These are phyloP conservation scores for Hypoxylon sp. DNA, from an alignment of 2,329 filamentous ascomycete genomes.

Conservation along the genomic window DNA sequence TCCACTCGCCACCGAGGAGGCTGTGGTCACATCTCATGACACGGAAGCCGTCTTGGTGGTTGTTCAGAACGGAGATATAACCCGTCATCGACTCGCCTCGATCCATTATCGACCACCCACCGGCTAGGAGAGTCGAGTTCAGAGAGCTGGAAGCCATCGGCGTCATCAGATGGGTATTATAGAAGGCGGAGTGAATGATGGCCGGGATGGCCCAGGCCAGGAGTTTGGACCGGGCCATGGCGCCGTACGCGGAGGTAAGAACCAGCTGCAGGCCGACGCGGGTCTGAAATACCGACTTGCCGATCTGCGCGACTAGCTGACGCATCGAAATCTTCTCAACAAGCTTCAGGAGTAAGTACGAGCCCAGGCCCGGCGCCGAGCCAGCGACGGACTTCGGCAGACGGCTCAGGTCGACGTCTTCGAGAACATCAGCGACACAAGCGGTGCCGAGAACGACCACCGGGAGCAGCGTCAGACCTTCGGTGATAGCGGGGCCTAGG, in stretches of 20 bases:
- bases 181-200: constrained; percentile 71
- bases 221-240: constrained; percentile 73
- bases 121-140: constrained; percentile 69
- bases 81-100: constrained; percentile 87
- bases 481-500: constrained; percentile 78
- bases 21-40: constrained; percentile 94
- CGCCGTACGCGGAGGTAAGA: constrained; percentile 69
- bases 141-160: constrained; percentile 66
- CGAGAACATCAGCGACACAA: constrained; percentile 69
- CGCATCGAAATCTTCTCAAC: constrained; percentile 52
- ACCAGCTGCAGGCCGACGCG: constrained; percentile 76
- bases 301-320: constrained; percentile 61
- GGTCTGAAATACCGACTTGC: constrained; percentile 69
- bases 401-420: constrained; percentile 63
- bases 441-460: constrained; percentile 70
- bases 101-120: constrained; percentile 79
- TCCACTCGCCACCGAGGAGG: constrained; percentile 91
- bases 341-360: constrained; percentile 70
- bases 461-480: constrained; percentile 75
- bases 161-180: constrained; percentile 77
- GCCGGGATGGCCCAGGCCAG: constrained; percentile 74
- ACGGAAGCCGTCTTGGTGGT: constrained; percentile 72
- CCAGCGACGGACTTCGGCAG: constrained; percentile 67
- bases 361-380: constrained; percentile 69
- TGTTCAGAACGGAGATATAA: constrained; percentile 91